These are phyloP conservation scores for Dentipellis sp. DNA, from an alignment of 768 basidiomycete genomes.

Conservation along the genomic window DNA sequence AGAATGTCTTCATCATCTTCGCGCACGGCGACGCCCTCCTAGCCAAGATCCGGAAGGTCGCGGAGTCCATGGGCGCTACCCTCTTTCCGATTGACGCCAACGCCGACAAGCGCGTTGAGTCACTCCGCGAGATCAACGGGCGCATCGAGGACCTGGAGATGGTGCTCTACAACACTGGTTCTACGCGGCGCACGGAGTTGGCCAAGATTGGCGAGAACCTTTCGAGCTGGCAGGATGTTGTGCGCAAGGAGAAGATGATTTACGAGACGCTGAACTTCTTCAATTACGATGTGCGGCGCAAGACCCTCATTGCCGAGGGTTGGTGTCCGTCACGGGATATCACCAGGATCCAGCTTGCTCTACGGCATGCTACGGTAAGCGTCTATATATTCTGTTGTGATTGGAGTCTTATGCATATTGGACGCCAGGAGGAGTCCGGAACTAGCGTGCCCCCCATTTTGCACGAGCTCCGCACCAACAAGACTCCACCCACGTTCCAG, in stretches of 20 bases:
- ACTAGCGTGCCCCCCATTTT: constrained; percentile 89
- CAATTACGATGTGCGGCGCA: constrained; percentile 88
- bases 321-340: constrained; percentile 97
- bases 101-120: constrained; percentile 83
- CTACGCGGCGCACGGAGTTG: constrained; percentile 76
- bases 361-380: constrained; percentile 76
- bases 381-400: background rate
- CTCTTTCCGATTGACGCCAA: constrained; percentile 95
- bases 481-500: constrained; percentile 92
- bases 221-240: constrained; percentile 88
- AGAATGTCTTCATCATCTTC: constrained; percentile 99
- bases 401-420: background rate
- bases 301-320: constrained; percentile 94
- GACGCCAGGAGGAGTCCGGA: constrained; percentile 73
- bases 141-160: constrained; percentile 89
- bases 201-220: constrained; percentile 78
- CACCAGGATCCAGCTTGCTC: constrained; percentile 71
- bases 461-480: constrained; percentile 80
- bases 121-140: constrained; percentile 78
- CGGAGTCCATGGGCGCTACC: constrained; percentile 98
- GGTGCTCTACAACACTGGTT: constrained; percentile 82
- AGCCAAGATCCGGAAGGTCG: constrained; percentile 94
- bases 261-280: constrained; percentile 94
- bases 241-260: constrained; percentile 91
- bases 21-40: constrained; percentile 91